Conservation (phyloP, 148 eudicot species). For the Fagopyrum esculentum region DNA sequence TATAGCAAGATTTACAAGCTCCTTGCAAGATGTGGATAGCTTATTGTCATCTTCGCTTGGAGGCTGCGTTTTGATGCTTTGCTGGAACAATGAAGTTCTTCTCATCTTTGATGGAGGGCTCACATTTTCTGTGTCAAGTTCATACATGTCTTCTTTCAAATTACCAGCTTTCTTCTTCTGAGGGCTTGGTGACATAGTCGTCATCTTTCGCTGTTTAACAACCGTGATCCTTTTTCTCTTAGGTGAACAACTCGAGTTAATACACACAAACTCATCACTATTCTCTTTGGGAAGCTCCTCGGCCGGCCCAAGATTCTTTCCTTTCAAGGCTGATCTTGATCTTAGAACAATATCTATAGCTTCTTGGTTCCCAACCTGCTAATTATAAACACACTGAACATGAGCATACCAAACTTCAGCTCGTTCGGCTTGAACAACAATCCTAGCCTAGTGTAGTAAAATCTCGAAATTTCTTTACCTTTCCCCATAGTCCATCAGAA, state of each 20-base stretch:
- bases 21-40: constrained; percentile 42
- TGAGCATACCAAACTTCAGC: too few species aligned
- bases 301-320: constrained; percentile 25
- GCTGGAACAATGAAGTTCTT: constrained; percentile 31
- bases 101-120: constrained; percentile 23
- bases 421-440: too few species aligned
- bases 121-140: constrained; percentile 17
- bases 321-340: constrained; percentile 23
- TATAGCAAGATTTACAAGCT: constrained; percentile 70
- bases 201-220: constrained; percentile 32
- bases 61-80: constrained; percentile 25
- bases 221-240: constrained; percentile 36
- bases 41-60: constrained; percentile 35
- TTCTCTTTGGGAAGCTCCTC: constrained; percentile 22
- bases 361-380: constrained; percentile 50
- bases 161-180: background rate
- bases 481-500: constrained; percentile 93
- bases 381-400: too few species aligned
- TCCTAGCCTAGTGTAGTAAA: too few species aligned
- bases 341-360: constrained; percentile 52
- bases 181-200: constrained; percentile 16
- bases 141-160: background rate
- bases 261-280: constrained; percentile 21
- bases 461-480: constrained; percentile 34
- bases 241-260: constrained; percentile 36